A percentile compares a stretch with the other conserved stretches of the same genome.
phyloP scores from a whole-genome alignment of 2,329 filamentous ascomycete species.

The Ophiostoma sp. region DNA sequence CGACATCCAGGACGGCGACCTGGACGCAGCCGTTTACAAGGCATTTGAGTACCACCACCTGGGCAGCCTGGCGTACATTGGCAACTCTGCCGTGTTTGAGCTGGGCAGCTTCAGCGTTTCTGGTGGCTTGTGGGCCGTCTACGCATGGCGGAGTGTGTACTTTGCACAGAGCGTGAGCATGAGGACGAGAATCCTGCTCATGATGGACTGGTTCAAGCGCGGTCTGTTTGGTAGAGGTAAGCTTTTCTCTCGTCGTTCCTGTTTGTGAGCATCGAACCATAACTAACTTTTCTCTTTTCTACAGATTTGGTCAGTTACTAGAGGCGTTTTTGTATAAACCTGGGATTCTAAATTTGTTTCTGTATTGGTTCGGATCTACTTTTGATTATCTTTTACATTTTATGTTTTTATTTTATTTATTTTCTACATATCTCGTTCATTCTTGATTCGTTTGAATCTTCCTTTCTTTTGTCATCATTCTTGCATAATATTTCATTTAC shows the following conservation, averaged over 20 bases:
- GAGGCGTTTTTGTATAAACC: not conserved
- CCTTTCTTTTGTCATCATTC: not conserved
- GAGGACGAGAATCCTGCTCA: slow-evolving; percentile 77
- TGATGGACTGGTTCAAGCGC: slow-evolving; percentile 99
- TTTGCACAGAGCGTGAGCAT: slow-evolving; percentile 97
- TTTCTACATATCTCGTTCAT: not conserved
- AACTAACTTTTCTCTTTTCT: not conserved
- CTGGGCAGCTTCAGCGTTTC: slow-evolving; percentile 70
- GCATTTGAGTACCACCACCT: slow-evolving; percentile 93
- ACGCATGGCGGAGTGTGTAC: slow-evolving; percentile 93
- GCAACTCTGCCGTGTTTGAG: slow-evolving; percentile 94
- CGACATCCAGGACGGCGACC: slow-evolving; percentile 77
- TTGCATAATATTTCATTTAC: not conserved
- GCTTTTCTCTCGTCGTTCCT: slow-evolving; percentile 32
- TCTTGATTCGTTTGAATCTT: not conserved
- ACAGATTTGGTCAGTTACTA: slow-evolving; percentile 10
- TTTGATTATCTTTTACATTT: not conserved
- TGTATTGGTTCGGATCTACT: not conserved
- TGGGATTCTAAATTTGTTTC: not conserved
- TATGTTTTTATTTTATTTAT: not conserved
- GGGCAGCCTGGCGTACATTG: slow-evolving; percentile 88
- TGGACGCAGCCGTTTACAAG: slow-evolving; percentile 88
- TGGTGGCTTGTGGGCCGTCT: slow-evolving; percentile 86
- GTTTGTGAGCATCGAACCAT: not conserved
- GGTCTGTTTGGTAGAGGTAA: slow-evolving; percentile 91